Base-by-base conservation (phyloP, 2,329 filamentous ascomycete species). In the Fusarium humuli region DNA sequence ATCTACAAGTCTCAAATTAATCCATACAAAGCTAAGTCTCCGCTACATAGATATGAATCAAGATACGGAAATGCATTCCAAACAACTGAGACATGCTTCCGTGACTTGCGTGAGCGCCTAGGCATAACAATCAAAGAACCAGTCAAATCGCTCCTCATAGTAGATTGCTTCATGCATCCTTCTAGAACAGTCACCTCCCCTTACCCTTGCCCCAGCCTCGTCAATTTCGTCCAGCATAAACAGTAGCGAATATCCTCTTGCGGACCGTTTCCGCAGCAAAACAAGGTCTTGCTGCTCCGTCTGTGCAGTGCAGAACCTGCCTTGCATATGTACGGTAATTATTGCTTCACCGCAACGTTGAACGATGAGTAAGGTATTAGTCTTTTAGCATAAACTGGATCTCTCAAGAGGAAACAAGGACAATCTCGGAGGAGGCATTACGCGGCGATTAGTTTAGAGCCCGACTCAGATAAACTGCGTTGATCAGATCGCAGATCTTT, bases 341-440 rank as follows among this genome's bases (percentile, higher is more conserved):
- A 44, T 59, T 70, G 54, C 63, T 59, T 71, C 67, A 70, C 67
- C 67, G 67, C 67, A 70, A 68, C 57, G 50, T 65, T 46, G 23
- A 40, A 20, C 37, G 57, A 60, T 66, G 57, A 46, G 23, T 42
- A 66, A 61, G 49, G 49, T 16, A 22, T 52, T 52, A 52, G 49
- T 20, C 34, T 37, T 37, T 20, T 42, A 41, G 37, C 34, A 42
- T 32, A 18, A 50, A 25, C 11, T 34, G 30, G 30, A 22, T 34
- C 30, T 50, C 37, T 20, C 13, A 37, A 56, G 29, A 23, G 42
- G 42, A 49, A 32, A 27, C 29, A 48, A 34, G n/a, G 53, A 25
- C 53, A 30, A 40, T 48, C 42, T 48, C 23, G 53, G 27, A 32
- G 22, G 29, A 11, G n/a, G 55, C 23, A 46, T 52, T 65, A 6